Evolutionary conservation across 805 yeast genomes (phyloP), one percentile per base, ranked within the genome.

Genomic region (Starmerella tilneyi): DNA sequence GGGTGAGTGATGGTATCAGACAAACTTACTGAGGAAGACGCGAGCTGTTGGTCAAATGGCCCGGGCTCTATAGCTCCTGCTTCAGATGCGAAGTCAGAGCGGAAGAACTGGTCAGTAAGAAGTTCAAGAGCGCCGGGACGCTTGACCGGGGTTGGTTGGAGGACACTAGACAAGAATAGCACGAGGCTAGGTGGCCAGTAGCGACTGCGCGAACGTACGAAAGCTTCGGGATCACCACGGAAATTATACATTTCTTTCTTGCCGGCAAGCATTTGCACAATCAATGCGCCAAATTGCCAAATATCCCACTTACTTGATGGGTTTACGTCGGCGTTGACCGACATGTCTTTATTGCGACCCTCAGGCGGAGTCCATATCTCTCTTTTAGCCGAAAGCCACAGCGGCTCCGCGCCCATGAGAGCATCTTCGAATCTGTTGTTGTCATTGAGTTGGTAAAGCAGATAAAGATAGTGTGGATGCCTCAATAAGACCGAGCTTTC

Each of bases 271-370:
- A 79, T 66, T 51, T 81, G 77, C 15, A 78, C 70, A 53, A 89
- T 79, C 6, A 82, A 61, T 0, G 84, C 84, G 7, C 96, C 98
- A 31, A 86, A 64, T 57, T 83, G 83, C 97, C 97, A 92, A 9
- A 92, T 81, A 65, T 92, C 98, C 0, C 96, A 79, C 60, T 85
- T 83, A 29, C 86, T 68, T 46, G 80, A 80, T 1, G 49, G 50
- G 15, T 32, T 2, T 5, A 24, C 28, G n/a, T 15, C 33, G 1
- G 20, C 9, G 16, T 19, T 12, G 8, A 4, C 15, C 19, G 41
- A 8, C 4, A 19, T 30, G 20, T 7, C 9, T 5, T n/a, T 31
- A 5, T 12, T n/a, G 12, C 48, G 22, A 19, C 49, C 52, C 59
- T 88, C 96, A 0, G 97, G 96, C 0, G 96, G 94, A 11, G 62